Base-by-base conservation (phyloP, 331 rosid genomes). In the Spiraea crenata region DNA sequence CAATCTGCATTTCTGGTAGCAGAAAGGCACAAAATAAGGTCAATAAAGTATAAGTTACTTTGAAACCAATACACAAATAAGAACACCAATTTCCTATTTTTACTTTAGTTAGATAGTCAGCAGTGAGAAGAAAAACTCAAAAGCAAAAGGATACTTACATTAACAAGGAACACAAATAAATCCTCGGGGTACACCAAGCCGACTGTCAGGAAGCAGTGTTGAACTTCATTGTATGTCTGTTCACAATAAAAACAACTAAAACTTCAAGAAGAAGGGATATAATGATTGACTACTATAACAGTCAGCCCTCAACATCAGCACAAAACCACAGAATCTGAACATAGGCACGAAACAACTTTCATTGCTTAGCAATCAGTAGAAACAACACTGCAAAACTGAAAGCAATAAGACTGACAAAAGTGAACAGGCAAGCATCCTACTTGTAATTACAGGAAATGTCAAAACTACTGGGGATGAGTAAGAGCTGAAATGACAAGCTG, bases 161-260 rank as follows among this genome's bases (percentile, higher is more conserved):
- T 92, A 62, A 85, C 73, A 70, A 92, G 98, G 79, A 92, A 89
- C 77, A 80, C 56, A 82, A 89, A 92, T 69, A 92, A 75, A 85
- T 92, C 96, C 78, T 92, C 98, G 14, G 96, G 92, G 74, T 92
- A 92, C 72, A 89, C 87, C 80, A 86, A 70, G 69, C 98, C 98
- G 69, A 87, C 92, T 49, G 93, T 87, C 77, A 92, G 90, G 86
- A 89, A 92, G 87, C 98, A 92, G 69, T 75, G 96, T 72, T 92
- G 98, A 71, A 92, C 90, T 82, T 92, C 96, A 79, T 92, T 92
- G 80, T 92, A 92, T 64, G 91, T 84, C 96, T 92, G 93, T 68
- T 72, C 71, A 73, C 50, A 74, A 72, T 59, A 70, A 67, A 70
- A 67, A 54, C 35, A 57, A 57, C 62, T 59, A 57, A 67, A 73